Conservation (phyloP, 2,329 filamentous ascomycete genomes). For the Botrytis deweyae region DNA sequence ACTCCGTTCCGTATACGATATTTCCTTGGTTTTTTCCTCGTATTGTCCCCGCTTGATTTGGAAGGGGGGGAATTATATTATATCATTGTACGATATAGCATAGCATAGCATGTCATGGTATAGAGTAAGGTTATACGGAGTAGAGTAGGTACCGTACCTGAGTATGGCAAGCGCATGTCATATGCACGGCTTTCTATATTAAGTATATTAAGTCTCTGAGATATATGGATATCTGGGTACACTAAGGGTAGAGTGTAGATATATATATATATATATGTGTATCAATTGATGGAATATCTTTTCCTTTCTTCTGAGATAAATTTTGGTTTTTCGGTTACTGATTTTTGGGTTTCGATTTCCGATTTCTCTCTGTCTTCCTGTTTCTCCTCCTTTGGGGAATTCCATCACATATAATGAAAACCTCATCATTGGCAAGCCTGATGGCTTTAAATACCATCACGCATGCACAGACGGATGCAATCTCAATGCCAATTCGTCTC, state of each 20-base stretch:
- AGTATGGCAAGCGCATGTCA: not conserved
- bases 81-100: not conserved
- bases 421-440: not conserved
- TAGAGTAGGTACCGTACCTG: too few species aligned
- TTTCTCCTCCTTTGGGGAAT: not conserved
- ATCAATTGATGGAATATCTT: not conserved
- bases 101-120: not conserved
- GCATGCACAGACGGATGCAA: not conserved
- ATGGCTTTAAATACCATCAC: not conserved
- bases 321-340: not conserved
- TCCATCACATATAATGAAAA: not conserved
- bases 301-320: not conserved
- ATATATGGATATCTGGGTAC: not conserved
- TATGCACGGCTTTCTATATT: slow-evolving; percentile 1
- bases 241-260: not conserved
- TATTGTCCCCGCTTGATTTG: slow-evolving; percentile 2
- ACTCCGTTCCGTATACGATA: too few species aligned
- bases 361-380: too few species aligned
- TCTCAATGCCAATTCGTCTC: slow-evolving; percentile 11
- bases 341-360: too few species aligned
- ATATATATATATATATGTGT: not conserved
- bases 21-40: not conserved
- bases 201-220: not conserved
- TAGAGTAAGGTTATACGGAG: too few species aligned
- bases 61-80: not conserved